Evolutionary conservation across 352 stramenopile genomes (phyloP).

Genomic region (Phytopythium helicoides): DNA sequence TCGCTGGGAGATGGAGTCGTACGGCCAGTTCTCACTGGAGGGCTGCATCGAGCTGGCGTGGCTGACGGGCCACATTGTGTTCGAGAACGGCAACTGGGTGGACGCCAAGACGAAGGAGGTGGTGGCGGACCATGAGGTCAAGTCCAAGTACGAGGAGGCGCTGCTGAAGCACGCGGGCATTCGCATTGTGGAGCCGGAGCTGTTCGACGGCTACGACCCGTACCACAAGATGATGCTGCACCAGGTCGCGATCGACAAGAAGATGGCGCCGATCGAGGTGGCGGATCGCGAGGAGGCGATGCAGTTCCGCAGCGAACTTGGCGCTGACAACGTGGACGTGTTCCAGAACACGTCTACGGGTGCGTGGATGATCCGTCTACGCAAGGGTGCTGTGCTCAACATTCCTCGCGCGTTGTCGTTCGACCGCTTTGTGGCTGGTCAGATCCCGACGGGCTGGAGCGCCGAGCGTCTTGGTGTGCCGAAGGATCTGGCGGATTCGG

Average conservation of each 20-base stretch:
- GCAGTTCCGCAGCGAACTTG: slow-evolving; percentile 74
- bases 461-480: slow-evolving; percentile 76
- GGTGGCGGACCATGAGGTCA: slow-evolving; percentile 74
- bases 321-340: slow-evolving; percentile 82
- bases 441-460: slow-evolving; percentile 89
- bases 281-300: slow-evolving; percentile 80
- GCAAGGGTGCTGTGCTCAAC: slow-evolving; percentile 78
- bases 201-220: slow-evolving; percentile 88
- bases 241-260: slow-evolving; percentile 87
- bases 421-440: slow-evolving; percentile 82
- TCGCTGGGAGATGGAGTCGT: slow-evolving; percentile 90
- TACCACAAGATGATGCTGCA: slow-evolving; percentile 87
- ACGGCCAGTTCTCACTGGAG: slow-evolving; percentile 87
- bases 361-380: slow-evolving; percentile 83
- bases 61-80: slow-evolving; percentile 80
- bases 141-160: slow-evolving; percentile 78
- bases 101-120: slow-evolving; percentile 81
- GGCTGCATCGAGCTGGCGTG: slow-evolving; percentile 87
- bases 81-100: slow-evolving; percentile 82
- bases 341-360: slow-evolving; percentile 58
- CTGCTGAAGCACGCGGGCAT: slow-evolving; percentile 81
- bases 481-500: slow-evolving; percentile 73
- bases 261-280: slow-evolving; percentile 87
- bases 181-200: slow-evolving; percentile 80
- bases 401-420: slow-evolving; percentile 80